These are phyloP conservation scores for Ilex asprella DNA, from an alignment of 257 asterid genomes.

Conservation along the genomic window DNA sequence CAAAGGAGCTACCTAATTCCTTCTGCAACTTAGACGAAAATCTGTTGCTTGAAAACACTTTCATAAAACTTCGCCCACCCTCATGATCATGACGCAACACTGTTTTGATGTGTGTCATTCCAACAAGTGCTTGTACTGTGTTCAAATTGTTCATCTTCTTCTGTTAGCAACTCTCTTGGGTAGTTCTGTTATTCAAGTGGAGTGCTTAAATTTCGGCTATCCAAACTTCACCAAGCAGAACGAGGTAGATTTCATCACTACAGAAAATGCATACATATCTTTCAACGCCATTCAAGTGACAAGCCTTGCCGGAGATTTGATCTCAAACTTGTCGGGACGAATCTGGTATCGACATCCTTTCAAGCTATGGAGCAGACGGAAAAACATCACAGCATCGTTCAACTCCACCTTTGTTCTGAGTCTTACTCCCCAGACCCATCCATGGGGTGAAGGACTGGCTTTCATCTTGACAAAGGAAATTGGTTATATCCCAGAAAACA, in stretches of 20 bases:
- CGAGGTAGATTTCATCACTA: background rate
- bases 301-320: background rate
- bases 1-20: no score
- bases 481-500: conserved; percentile 1
- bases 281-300: conserved; percentile 1
- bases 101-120: background rate
- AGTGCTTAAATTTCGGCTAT: conserved; percentile 12
- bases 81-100: no score
- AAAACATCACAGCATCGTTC: conserved; percentile 11
- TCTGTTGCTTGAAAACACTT: no score
- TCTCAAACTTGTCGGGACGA: conserved; percentile 9
- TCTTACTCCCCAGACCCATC: conserved; percentile 2
- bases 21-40: no score
- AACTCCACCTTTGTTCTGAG: conserved; percentile 7
- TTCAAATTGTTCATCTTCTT: background rate
- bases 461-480: conserved; percentile 14
- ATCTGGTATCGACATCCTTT: conserved; percentile 8
- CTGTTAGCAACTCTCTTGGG: background rate
- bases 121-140: background rate
- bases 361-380: conserved; percentile 14
- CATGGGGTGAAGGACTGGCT: no score
- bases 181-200: background rate
- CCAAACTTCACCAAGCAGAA: background rate
- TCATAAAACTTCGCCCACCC: no score
- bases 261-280: background rate